Evolutionary conservation across 768 basidiomycete genomes (phyloP).

Genomic region (Tricholoma matsutake): DNA sequence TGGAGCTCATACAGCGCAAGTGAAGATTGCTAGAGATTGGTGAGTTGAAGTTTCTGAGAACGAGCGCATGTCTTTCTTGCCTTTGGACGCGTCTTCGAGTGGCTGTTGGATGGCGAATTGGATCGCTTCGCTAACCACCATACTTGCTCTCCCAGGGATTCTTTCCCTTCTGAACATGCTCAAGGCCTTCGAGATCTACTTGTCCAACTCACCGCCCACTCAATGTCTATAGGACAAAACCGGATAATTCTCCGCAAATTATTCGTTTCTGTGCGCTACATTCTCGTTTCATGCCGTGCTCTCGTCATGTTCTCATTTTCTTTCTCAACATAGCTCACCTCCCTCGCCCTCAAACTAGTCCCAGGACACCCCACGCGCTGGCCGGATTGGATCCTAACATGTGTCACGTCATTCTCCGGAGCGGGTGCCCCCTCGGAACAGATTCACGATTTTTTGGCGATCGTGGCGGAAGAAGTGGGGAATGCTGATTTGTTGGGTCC

Average conservation of each 20-base stretch:
- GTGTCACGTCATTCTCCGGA: conserved; percentile 58
- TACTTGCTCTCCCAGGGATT: conserved; percentile 50
- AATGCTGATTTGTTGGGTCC: conserved; percentile 71
- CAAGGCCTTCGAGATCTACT: conserved; percentile 61
- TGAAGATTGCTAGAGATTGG: conserved; percentile 94
- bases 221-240: conserved; percentile 53
- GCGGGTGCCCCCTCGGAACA: conserved; percentile 56
- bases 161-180: conserved; percentile 62
- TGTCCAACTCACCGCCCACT: conserved; percentile 65
- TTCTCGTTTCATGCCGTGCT: conserved; percentile 6
- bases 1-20: conserved; percentile 89
- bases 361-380: conserved; percentile 57
- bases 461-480: conserved; percentile 80
- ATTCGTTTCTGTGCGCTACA: conserved; percentile 71
- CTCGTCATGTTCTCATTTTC: conserved; percentile 2
- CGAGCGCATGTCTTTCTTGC: too few relatives aligned
- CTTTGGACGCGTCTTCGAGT: not conserved
- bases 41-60: conserved; percentile 30
- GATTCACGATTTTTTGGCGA: conserved; percentile 73
- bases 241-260: conserved; percentile 82
- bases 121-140: not conserved
- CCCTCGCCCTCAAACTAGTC: conserved; percentile 69
- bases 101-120: not conserved
- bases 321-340: conserved; percentile 45
- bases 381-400: conserved; percentile 75